phyloP scores from a whole-genome alignment of 257 asterid genomes.

The Fraxinus cuspidata region DNA sequence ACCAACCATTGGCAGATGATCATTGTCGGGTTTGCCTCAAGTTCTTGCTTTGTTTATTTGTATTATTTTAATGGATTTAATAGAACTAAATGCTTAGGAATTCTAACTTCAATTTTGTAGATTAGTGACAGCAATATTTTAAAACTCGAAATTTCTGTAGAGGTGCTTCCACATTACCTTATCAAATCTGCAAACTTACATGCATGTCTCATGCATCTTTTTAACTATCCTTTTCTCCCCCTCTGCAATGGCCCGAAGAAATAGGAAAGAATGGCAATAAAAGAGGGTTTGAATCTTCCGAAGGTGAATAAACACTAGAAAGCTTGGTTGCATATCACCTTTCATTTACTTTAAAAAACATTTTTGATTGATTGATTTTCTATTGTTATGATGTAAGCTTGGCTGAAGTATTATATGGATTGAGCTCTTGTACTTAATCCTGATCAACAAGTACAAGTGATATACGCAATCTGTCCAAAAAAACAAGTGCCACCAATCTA shows the following conservation, averaged over 20 bases:
- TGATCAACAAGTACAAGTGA: neutral
- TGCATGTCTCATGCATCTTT: neutral
- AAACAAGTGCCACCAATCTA: neutral
- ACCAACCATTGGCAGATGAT: conserved; percentile 78
- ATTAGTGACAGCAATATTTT: neutral
- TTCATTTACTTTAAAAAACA: neutral
- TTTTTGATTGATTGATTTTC: neutral
- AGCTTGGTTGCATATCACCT: neutral
- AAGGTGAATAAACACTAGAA: neutral
- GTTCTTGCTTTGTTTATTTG: conserved; percentile 23
- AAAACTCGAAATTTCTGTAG: neutral
- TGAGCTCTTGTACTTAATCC: neutral
- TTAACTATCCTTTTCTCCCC: neutral
- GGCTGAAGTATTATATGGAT: neutral
- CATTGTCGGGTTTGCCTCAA: conserved; percentile 84
- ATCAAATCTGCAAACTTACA: neutral
- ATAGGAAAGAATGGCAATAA: neutral
- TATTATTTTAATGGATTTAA: neutral
- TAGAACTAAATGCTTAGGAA: neutral
- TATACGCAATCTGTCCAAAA: neutral
- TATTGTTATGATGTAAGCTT: neutral
- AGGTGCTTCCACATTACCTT: neutral
- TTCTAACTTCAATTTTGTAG: neutral
- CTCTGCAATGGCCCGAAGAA: neutral
- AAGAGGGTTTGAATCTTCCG: neutral